phyloP scores from a whole-genome alignment of 768 basidiomycete genomes.

The Boletellus emodensis region DNA sequence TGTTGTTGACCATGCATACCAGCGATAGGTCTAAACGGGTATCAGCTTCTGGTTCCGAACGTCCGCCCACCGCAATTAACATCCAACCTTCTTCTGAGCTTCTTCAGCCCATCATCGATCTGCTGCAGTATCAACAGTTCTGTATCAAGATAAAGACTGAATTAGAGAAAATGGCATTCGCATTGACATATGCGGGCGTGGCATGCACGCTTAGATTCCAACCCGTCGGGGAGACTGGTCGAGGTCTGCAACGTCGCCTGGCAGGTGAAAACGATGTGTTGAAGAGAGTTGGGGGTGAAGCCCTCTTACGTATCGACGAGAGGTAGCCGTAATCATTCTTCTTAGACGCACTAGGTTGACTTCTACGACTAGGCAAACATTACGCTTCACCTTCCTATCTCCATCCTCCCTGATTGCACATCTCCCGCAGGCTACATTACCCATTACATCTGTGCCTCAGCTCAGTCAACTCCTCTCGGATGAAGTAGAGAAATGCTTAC shows the following conservation, averaged over 20 bases:
- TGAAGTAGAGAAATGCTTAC: slow-evolving; percentile 69
- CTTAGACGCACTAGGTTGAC: background rate
- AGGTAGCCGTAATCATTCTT: slow-evolving; percentile 37
- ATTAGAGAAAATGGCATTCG: slow-evolving; percentile 46
- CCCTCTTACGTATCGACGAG: slow-evolving; percentile 64
- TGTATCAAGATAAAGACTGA: slow-evolving; percentile 59
- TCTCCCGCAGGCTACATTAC: slow-evolving; percentile 72
- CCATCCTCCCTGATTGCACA: slow-evolving; percentile 77
- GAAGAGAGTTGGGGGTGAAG: slow-evolving; percentile 63
- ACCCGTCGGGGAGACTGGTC: slow-evolving; percentile 64
- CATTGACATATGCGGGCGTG: slow-evolving; percentile 53
- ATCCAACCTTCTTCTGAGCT: slow-evolving; percentile 41
- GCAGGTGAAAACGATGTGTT: slow-evolving; percentile 35
- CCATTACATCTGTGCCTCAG: slow-evolving; percentile 72
- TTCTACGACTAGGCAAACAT: slow-evolving; percentile 49
- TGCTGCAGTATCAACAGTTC: slow-evolving; percentile 77
- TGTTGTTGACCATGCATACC: slow-evolving; percentile 60
- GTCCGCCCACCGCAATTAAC: slow-evolving; percentile 19
- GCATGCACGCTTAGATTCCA: slow-evolving; percentile 54
- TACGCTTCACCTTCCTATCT: slow-evolving; percentile 72
- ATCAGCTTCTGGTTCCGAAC: slow-evolving; percentile 23
- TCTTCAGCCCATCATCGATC: slow-evolving; percentile 71
- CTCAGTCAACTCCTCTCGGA: slow-evolving; percentile 70
- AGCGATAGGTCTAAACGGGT: slow-evolving; percentile 42
- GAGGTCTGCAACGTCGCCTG: slow-evolving; percentile 46